Evolutionary conservation across 768 basidiomycete species (phyloP).

Genomic region (Cystobasidium tubakii): DNA sequence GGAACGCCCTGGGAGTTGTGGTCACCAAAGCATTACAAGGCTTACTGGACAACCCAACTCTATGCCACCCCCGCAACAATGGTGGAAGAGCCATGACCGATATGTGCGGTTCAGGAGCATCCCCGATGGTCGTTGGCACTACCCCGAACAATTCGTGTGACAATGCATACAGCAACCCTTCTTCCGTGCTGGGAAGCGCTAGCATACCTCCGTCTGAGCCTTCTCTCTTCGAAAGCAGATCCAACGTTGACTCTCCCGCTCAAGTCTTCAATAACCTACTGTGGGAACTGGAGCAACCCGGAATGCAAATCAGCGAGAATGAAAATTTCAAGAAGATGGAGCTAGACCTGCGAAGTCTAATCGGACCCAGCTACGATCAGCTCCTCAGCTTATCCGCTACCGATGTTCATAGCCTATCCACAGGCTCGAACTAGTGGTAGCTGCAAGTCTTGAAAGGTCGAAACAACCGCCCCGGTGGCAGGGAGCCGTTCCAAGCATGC

Average conservation of each 20-base stretch:
- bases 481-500: too few relatives aligned
- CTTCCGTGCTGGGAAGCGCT: neutral
- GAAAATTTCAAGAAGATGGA: conserved; percentile 34
- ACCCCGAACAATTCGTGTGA: neutral
- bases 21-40: conserved; percentile 18
- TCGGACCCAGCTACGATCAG: conserved; percentile 27
- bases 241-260: neutral
- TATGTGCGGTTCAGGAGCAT: neutral
- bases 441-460: too few relatives aligned
- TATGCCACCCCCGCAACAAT: conserved; percentile 27
- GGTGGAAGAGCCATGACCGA: neutral
- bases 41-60: conserved; percentile 8
- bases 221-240: neutral
- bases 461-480: too few relatives aligned
- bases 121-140: neutral
- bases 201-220: neutral
- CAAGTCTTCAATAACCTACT: conserved; percentile 8
- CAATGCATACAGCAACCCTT: neutral
- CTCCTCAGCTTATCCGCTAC: neutral
- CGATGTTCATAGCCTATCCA: neutral
- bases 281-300: conserved; percentile 32
- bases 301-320: conserved; percentile 22
- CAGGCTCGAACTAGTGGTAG: neutral
- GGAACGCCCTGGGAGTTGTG: conserved; percentile 15
- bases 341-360: conserved; percentile 18